phyloP scores from a whole-genome alignment of 768 basidiomycete species.

The Tephrocybe sp. region DNA sequence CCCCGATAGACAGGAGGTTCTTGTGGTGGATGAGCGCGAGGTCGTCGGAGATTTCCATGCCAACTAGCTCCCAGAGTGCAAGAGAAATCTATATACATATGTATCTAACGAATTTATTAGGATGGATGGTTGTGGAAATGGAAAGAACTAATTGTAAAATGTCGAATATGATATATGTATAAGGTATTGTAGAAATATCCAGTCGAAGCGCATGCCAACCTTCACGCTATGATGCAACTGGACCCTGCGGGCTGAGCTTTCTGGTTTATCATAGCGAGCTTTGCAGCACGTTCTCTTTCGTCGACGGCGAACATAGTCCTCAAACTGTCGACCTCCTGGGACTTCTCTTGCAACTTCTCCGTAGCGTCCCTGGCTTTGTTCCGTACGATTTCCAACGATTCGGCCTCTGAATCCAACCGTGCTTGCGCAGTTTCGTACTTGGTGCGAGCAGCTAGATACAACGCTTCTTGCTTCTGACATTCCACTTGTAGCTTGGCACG shows the following conservation, averaged over 20 bases:
- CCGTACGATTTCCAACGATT: conserved; percentile 47
- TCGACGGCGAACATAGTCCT: conserved; percentile 65
- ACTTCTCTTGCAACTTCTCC: conserved; percentile 64
- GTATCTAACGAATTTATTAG: neutral
- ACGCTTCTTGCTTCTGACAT: conserved; percentile 63
- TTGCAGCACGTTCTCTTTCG: conserved; percentile 63
- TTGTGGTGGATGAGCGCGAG: conserved; percentile 48
- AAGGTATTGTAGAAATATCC: neutral
- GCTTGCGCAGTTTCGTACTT: conserved; percentile 53
- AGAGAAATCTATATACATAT: conserved; percentile 2
- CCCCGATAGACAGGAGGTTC: conserved; percentile 43
- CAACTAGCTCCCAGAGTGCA: conserved; percentile 6
- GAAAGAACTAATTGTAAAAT: neutral
- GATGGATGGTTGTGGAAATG: neutral
- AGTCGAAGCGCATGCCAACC: neutral
- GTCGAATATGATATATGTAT: neutral
- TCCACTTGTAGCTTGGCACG: conserved; percentile 52
- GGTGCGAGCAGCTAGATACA: conserved; percentile 58
- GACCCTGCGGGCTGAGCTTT: conserved; percentile 23
- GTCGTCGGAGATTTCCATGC: conserved; percentile 39
- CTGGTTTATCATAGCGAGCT: conserved; percentile 41
- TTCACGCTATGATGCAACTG: conserved; percentile 13
- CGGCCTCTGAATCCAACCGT: conserved; percentile 43
- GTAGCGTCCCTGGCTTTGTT: conserved; percentile 58
- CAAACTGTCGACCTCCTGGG: conserved; percentile 68